A percentile compares a stretch with the other conserved stretches of the same genome.
Evolutionary conservation across 768 basidiomycete genomes (phyloP).

Genomic region (Phanerochaete carnosa): DNA sequence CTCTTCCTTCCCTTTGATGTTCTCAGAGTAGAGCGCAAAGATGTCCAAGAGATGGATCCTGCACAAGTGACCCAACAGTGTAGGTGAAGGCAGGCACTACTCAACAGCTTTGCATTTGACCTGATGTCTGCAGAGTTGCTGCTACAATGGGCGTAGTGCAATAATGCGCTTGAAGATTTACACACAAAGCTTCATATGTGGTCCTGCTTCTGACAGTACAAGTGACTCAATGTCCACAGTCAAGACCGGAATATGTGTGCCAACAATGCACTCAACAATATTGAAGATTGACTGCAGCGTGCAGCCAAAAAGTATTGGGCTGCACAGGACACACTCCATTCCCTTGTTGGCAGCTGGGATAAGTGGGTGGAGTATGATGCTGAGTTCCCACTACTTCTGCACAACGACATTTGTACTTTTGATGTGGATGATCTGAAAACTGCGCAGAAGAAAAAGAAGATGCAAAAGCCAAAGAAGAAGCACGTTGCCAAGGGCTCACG

Average conservation of each 20-base stretch:
- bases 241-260: slow-evolving; percentile 13
- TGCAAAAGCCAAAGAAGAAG: not conserved
- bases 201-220: slow-evolving; percentile 9
- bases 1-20: slow-evolving; percentile 21
- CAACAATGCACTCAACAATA: not conserved
- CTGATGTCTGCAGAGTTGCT: slow-evolving; percentile 1
- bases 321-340: not conserved
- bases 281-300: not conserved
- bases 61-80: not conserved
- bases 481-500: not conserved
- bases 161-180: slow-evolving; percentile 9
- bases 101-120: not conserved
- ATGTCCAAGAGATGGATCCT: not conserved
- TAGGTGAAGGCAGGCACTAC: not conserved
- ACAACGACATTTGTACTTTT: not conserved
- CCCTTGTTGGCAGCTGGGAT: not conserved
- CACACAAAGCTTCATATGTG: slow-evolving; percentile 13
- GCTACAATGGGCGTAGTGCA: slow-evolving; percentile 15
- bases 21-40: not conserved
- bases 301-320: not conserved
- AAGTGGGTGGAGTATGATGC: not conserved
- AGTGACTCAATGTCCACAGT: slow-evolving; percentile 7
- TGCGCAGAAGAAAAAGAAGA: not conserved
- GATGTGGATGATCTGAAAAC: not conserved
- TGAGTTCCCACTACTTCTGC: not conserved